Percentiles rank a stretch among this genome's conserved stretches.
Conservation (phyloP, 768 basidiomycete species). For the Tricholoma sp. region DNA sequence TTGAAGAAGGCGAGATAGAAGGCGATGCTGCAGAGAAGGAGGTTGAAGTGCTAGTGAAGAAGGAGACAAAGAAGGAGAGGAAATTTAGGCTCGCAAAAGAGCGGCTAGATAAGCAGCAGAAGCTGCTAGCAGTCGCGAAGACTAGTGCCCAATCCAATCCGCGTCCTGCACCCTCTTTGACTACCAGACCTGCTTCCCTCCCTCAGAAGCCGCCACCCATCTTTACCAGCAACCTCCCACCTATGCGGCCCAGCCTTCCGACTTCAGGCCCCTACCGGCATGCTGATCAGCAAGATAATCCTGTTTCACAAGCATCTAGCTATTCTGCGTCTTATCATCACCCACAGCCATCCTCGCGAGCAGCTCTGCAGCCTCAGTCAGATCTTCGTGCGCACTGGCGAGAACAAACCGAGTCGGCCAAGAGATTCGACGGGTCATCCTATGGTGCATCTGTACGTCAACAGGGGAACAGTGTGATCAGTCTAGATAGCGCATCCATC, state of each 20-base stretch:
- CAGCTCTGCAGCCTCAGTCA: constrained; percentile 8
- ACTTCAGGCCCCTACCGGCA: neutral
- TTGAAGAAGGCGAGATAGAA: constrained; percentile 48
- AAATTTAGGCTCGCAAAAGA: constrained; percentile 19
- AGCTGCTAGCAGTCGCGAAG: neutral
- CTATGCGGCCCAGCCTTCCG: neutral
- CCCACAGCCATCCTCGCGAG: neutral
- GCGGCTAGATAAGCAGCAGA: constrained; percentile 19
- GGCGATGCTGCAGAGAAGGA: constrained; percentile 28
- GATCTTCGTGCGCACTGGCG: constrained; percentile 12
- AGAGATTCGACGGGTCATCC: constrained; percentile 1
- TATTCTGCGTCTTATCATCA: constrained; percentile 2
- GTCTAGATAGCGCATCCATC: constrained; percentile 4
- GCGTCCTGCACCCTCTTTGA: neutral
- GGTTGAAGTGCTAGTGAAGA: constrained; percentile 16
- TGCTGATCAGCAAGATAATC: constrained; percentile 2
- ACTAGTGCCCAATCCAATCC: neutral
- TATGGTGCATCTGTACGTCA: constrained; percentile 12
- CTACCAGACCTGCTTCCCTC: neutral
- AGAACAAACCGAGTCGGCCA: constrained; percentile 6
- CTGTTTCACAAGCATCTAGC: constrained; percentile 5
- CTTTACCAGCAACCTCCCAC: neutral
- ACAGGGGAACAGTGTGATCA: constrained; percentile 2
- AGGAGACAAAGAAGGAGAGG: constrained; percentile 28
- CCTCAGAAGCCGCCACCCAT: neutral